phyloP scores from a whole-genome alignment of 2,329 filamentous ascomycete genomes.

The Cordyceps javanica region DNA sequence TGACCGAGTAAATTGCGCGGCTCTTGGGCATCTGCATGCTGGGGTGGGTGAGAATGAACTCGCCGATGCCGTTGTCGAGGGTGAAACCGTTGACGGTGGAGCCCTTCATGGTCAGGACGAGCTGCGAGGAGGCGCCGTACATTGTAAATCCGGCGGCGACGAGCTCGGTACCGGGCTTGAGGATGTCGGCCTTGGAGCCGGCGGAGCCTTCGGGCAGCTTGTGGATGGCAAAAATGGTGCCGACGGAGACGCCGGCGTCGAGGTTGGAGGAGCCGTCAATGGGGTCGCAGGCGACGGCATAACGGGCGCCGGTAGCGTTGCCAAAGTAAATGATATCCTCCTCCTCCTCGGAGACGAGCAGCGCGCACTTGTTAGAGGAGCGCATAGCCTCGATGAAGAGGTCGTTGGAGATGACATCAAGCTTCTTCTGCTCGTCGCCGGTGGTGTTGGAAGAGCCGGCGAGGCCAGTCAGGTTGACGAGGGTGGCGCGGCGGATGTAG shows the following conservation, averaged over 20 bases:
- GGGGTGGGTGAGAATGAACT: conserved; percentile 97
- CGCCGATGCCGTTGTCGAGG: conserved; percentile 89
- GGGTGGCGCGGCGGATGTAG: conserved; percentile 92
- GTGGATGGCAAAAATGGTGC: conserved; percentile 94
- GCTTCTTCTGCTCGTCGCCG: conserved; percentile 98
- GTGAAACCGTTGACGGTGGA: conserved; percentile 96
- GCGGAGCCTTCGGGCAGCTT: conserved; percentile 72
- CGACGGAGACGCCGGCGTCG: conserved; percentile 94
- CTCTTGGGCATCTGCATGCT: conserved; percentile 80
- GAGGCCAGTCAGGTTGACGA: conserved; percentile 93
- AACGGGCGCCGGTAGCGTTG: conserved; percentile 67
- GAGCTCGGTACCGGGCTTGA: conserved; percentile 84
- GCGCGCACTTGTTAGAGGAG: conserved; percentile 80
- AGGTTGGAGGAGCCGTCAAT: conserved; percentile 98
- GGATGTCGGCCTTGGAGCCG: conserved; percentile 76
- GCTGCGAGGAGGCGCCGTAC: conserved; percentile 94
- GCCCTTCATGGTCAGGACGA: conserved; percentile 95
- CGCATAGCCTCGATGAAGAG: conserved; percentile 95
- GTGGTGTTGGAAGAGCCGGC: conserved; percentile 93
- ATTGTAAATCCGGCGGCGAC: conserved; percentile 98
- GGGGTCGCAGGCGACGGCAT: conserved; percentile 94
- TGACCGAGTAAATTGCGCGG: conserved; percentile 91
- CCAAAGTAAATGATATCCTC: conserved; percentile 88
- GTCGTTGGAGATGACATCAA: conserved; percentile 98
- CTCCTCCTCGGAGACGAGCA: conserved; percentile 97